phyloP scores from a whole-genome alignment of 768 basidiomycete genomes.

The Xerocomellus chrysenteron region DNA sequence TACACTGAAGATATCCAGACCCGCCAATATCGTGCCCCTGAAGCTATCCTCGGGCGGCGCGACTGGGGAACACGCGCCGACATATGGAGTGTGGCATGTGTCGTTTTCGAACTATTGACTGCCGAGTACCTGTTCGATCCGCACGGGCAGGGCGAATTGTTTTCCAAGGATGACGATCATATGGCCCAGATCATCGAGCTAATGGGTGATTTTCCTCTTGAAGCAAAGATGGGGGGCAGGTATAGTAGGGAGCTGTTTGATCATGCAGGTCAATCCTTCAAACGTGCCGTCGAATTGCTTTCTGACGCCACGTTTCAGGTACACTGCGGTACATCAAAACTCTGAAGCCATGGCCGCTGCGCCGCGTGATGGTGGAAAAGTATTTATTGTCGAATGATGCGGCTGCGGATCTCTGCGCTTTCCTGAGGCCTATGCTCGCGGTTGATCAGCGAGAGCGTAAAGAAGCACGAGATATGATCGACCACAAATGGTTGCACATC shows the following conservation, averaged over 20 bases:
- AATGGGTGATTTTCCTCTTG: constrained; percentile 71
- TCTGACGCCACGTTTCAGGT: constrained; percentile 39
- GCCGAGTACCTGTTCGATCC: constrained; percentile 93
- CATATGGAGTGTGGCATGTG: constrained; percentile 89
- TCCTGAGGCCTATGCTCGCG: constrained; percentile 74
- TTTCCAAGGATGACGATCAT: constrained; percentile 93
- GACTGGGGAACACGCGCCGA: constrained; percentile 88
- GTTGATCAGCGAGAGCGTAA: constrained; percentile 68
- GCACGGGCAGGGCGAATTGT: constrained; percentile 74
- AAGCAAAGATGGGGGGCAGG: constrained; percentile 79
- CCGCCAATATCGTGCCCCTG: constrained; percentile 93
- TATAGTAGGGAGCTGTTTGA: constrained; percentile 87
- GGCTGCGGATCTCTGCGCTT: constrained; percentile 57
- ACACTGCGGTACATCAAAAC: constrained; percentile 69
- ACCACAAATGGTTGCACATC: constrained; percentile 70
- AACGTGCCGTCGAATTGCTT: neutral
- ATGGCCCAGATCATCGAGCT: constrained; percentile 95
- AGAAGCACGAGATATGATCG: constrained; percentile 69
- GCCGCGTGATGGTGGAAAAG: constrained; percentile 86
- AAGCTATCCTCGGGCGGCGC: constrained; percentile 83
- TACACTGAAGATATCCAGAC: constrained; percentile 97
- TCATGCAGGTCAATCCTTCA: constrained; percentile 48
- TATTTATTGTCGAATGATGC: constrained; percentile 69
- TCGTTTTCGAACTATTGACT: constrained; percentile 88
- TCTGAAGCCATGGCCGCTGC: constrained; percentile 78